phyloP scores from a whole-genome alignment of 2,329 filamentous ascomycete genomes.

The Ophiostoma fasciatum region DNA sequence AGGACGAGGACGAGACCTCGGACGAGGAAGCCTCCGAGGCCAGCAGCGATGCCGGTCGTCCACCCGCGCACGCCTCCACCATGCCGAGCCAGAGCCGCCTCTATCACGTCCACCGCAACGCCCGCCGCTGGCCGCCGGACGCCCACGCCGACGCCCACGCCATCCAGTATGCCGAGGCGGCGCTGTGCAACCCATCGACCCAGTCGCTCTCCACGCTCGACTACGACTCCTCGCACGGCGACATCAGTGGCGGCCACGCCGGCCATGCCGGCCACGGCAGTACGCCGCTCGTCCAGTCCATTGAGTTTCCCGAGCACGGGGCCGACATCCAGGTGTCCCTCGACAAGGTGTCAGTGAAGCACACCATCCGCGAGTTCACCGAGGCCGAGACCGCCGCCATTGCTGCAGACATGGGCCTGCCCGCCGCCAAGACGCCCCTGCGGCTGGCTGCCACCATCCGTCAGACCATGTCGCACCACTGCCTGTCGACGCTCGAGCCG shows the following conservation, averaged over 20 bases:
- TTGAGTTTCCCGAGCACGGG: slow-evolving; percentile 33
- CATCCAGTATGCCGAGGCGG: slow-evolving; percentile 34
- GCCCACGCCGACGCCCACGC: slow-evolving; percentile 27
- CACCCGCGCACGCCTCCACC: not conserved
- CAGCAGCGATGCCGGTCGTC: slow-evolving; percentile 23
- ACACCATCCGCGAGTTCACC: slow-evolving; percentile 28
- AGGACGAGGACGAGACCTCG: slow-evolving; percentile 23
- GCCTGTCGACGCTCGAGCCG: slow-evolving; percentile 28
- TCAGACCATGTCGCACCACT: slow-evolving; percentile 32
- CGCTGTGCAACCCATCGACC: slow-evolving; percentile 27
- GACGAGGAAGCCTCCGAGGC: slow-evolving; percentile 20
- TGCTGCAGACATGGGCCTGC: slow-evolving; percentile 18
- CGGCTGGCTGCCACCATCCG: slow-evolving; percentile 28
- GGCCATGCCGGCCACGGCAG: too few relatives aligned
- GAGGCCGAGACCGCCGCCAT: slow-evolving; percentile 25
- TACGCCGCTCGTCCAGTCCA: slow-evolving; percentile 19
- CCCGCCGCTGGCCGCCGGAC: too few relatives aligned
- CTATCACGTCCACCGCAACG: slow-evolving; percentile 20
- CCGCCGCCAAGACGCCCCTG: slow-evolving; percentile 17
- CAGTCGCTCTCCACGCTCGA: slow-evolving; percentile 12
- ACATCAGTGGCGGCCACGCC: slow-evolving; percentile 10
- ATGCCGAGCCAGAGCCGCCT: slow-evolving; percentile 8
- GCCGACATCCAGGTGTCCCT: slow-evolving; percentile 18
- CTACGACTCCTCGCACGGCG: slow-evolving; percentile 13
- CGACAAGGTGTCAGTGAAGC: slow-evolving; percentile 29